Percentiles rank a stretch among this genome's conserved stretches.
Conservation (phyloP, 805 yeast genomes). For the Kodamaea leandrae region DNA sequence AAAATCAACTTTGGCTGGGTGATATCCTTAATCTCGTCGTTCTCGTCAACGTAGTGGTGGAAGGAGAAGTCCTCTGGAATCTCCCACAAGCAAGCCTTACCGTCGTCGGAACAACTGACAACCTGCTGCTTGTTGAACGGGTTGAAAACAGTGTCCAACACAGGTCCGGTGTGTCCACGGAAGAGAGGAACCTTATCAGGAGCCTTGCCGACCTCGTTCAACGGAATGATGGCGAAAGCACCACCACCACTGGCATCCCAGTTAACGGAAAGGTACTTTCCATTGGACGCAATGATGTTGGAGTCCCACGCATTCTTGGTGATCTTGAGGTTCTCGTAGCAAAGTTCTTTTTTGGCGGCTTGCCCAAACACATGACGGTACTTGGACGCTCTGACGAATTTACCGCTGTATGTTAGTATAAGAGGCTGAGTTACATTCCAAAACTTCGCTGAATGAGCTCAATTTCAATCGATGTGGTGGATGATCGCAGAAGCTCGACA, state of each 20-base stretch:
- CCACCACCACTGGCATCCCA: conserved; percentile 98
- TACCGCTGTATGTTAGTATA: conserved; percentile 50
- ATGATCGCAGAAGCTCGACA: not conserved
- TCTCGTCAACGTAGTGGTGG: conserved; percentile 50
- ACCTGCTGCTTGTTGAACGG: conserved; percentile 74
- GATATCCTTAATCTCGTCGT: conserved; percentile 64
- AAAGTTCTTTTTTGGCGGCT: conserved; percentile 63
- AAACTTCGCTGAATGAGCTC: not conserved
- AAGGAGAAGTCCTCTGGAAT: conserved; percentile 81
- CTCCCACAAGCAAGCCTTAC: conserved; percentile 76
- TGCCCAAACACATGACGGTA: conserved; percentile 96
- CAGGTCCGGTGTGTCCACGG: conserved; percentile 94
- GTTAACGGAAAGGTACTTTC: conserved; percentile 79
- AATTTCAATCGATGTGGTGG: not conserved
- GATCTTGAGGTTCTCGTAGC: conserved; percentile 71
- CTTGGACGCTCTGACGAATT: conserved; percentile 94
- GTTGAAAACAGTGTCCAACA: conserved; percentile 91
- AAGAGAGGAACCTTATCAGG: conserved; percentile 93
- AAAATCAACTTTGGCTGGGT: conserved; percentile 63
- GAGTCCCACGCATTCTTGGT: conserved; percentile 97
- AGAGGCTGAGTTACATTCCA: not conserved
- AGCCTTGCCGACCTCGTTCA: conserved; percentile 81
- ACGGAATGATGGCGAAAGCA: conserved; percentile 91
- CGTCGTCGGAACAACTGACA: conserved; percentile 29
- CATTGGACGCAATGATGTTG: conserved; percentile 81